Evolutionary conservation across 2,329 filamentous ascomycete genomes (phyloP).

Genomic region (Epichloe glyceriae): DNA sequence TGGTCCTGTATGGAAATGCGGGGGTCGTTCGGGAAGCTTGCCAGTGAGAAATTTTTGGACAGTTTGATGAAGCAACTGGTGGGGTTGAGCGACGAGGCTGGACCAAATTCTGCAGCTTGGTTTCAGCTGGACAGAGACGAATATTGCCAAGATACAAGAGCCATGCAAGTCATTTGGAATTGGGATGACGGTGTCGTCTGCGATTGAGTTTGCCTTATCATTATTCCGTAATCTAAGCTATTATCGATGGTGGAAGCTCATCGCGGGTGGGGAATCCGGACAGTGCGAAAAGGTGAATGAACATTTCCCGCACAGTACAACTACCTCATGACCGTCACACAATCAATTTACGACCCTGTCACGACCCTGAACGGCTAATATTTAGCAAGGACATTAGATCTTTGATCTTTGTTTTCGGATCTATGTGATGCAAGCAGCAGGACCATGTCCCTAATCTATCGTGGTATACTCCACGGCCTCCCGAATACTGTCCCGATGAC

Average conservation of each 20-base stretch:
- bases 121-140: not conserved
- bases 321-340: not conserved
- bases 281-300: accelerated
- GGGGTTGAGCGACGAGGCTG: not conserved
- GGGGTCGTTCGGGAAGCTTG: not conserved
- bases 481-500: constrained; percentile 6
- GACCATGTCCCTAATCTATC: constrained; percentile 12
- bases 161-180: not conserved
- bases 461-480: constrained; percentile 7
- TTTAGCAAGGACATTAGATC: constrained; percentile 1
- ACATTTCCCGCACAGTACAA: not conserved
- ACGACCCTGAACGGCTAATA: not conserved
- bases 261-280: not conserved
- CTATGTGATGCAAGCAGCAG: constrained; percentile 19
- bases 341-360: too few species aligned
- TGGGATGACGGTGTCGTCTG: not conserved
- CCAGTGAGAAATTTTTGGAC: not conserved
- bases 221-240: too few species aligned
- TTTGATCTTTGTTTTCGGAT: not conserved
- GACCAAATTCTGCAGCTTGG: not conserved
- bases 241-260: not conserved
- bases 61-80: not conserved
- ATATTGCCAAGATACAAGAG: not conserved
- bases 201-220: not conserved
- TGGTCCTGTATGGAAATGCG: not conserved